Base-by-base conservation (phyloP, 2,329 filamentous ascomycete species). In the Cadophora gregata region DNA sequence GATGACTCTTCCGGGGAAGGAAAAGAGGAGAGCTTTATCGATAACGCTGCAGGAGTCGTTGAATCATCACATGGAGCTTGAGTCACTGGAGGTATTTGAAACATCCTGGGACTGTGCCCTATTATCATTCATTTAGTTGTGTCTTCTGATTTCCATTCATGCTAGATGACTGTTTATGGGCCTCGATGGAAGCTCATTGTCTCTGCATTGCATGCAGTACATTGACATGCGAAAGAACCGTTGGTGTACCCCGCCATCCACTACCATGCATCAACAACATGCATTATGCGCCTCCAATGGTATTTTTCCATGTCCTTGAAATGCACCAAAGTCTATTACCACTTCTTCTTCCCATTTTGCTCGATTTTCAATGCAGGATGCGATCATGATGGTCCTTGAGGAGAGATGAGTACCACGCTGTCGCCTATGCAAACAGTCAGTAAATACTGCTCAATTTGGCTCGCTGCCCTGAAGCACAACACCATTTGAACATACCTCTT, bases 391-490 rank as follows among this genome's bases (percentile, higher is more conserved):
- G 73, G 62, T 14, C 72, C 68, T 69, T 73, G 73, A 21, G 89
- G 89, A 63, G 89, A 91, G 74, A 91, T 90, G 74, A 92, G 83
- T 67, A 92, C 88, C 63, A 92, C 90, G 67, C 89, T 91, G 74
- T 92, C 90, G 71, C 90, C 89, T 92, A 70, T 51, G 29, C 70
- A 71, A n/a, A 19, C 8, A 63, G 64, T 73, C 62, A 76, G 68
- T 59, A 69, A 9, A 29, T 9, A 42, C 36, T 24, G 10, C 27
- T 25, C 33, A 63, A 8, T 53, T 12, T 8, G 45, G n/a, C 12
- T 6, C 38, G 16, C 7, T 24, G 12, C 8, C 50, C 25, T 4
- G 9, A 47, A 5, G 36, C n/a, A 38, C 24, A 61, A 9, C 6
- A 14, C 7, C 38, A 62, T 38, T 8, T 38, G 25, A 51, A 79